These are phyloP conservation scores for Aspergillus saccharolyticus DNA, from an alignment of 495 filamentous ascomycete species.

Conservation along the genomic window DNA sequence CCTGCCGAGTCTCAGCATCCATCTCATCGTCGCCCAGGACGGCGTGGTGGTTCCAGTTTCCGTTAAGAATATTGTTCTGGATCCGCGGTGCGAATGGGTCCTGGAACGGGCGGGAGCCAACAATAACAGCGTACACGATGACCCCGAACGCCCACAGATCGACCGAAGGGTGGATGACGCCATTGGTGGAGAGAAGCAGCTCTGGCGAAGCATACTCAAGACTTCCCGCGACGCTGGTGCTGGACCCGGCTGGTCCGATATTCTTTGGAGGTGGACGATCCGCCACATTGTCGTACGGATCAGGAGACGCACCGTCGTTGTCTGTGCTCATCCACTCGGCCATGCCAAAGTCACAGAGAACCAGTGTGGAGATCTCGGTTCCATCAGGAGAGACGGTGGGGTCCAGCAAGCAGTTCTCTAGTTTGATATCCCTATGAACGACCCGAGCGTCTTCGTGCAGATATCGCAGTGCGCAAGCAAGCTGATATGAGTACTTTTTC, in stretches of 20 bases:
- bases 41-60: constrained; percentile 55
- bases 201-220: constrained; percentile 65
- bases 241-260: constrained; percentile 53
- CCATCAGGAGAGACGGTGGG: constrained; percentile 44
- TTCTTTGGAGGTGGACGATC: constrained; percentile 43
- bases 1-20: constrained; percentile 18
- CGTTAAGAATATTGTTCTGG: constrained; percentile 54
- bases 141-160: constrained; percentile 75
- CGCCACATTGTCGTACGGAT: constrained; percentile 45
- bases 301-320: constrained; percentile 41
- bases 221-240: constrained; percentile 55
- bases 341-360: constrained; percentile 73
- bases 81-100: constrained; percentile 56
- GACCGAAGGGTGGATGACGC: constrained; percentile 51
- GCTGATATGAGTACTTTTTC: constrained; percentile 61
- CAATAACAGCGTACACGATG: constrained; percentile 56
- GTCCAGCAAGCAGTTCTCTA: constrained; percentile 72
- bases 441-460: constrained; percentile 68
- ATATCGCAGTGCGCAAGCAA: constrained; percentile 66
- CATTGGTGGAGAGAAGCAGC: constrained; percentile 43
- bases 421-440: constrained; percentile 70
- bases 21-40: constrained; percentile 32
- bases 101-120: constrained; percentile 64
- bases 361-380: constrained; percentile 47
- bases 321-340: constrained; percentile 64